Evolutionary conservation across 2,329 filamentous ascomycete species (phyloP).

Genomic region (Aspergillus ustus): DNA sequence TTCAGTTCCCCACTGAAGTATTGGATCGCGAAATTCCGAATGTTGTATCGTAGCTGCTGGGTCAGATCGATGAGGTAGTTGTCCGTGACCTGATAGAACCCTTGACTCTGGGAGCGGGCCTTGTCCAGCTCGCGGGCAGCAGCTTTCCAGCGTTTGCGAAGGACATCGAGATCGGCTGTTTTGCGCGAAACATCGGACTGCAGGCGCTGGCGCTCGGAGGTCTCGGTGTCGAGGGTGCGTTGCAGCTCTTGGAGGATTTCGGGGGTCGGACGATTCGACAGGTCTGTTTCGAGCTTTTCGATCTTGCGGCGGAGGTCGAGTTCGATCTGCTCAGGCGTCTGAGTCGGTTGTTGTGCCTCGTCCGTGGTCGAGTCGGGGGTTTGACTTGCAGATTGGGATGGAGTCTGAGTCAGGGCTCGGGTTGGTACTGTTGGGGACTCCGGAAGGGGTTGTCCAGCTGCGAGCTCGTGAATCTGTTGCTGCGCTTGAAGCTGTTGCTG

Average conservation of each 20-base stretch:
- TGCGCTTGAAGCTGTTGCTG: no score
- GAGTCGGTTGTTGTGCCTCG: background rate
- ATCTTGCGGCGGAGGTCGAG: background rate
- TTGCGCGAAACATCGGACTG: background rate
- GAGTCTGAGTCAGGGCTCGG: no score
- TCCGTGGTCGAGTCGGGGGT: no score
- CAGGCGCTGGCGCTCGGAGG: background rate
- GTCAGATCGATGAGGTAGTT: slow-evolving; percentile 9
- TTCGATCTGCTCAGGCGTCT: background rate
- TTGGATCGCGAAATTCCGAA: slow-evolving; percentile 3
- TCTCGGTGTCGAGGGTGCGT: background rate
- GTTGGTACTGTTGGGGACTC: no score
- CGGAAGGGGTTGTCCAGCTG: no score
- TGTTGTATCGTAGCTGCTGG: background rate
- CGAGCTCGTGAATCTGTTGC: no score
- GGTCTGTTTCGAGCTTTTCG: background rate
- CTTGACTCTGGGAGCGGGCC: slow-evolving; percentile 7
- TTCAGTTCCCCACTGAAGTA: background rate
- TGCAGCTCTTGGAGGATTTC: background rate
- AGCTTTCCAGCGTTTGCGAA: slow-evolving; percentile 11
- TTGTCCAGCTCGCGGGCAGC: slow-evolving; percentile 1
- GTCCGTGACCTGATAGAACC: slow-evolving; percentile 10
- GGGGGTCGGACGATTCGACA: background rate
- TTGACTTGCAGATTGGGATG: no score
- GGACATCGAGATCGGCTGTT: background rate